phyloP scores from a whole-genome alignment of 169 alveolate species.

The Eimeria zaria region DNA sequence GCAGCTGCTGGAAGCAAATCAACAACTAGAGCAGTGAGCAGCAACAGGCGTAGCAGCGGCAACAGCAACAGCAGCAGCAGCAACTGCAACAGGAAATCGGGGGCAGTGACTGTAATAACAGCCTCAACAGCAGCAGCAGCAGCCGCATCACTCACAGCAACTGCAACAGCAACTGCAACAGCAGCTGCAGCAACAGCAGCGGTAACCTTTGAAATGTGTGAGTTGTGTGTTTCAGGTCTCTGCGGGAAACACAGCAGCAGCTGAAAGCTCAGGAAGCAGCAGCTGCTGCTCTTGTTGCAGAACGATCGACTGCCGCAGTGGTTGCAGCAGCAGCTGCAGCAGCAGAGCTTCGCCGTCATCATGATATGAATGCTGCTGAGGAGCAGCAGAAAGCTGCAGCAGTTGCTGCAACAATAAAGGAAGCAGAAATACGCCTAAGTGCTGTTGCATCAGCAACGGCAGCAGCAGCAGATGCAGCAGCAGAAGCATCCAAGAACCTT shows the following conservation, averaged over 20 bases:
- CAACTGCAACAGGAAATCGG: too few species aligned
- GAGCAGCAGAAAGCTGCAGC: conserved; percentile 13
- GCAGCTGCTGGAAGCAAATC: conserved; percentile 18
- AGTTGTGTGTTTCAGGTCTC: neutral
- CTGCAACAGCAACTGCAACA: neutral
- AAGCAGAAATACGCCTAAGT: neutral
- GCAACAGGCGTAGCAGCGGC: neutral
- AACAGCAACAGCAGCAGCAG: neutral
- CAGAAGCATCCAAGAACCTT: neutral
- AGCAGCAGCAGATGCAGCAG: conserved; percentile 29
- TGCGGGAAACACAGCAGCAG: conserved; percentile 16
- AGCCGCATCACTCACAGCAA: neutral
- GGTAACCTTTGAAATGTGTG: neutral
- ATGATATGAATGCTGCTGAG: neutral
- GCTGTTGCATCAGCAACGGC: conserved; percentile 9
- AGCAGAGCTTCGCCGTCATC: conserved; percentile 25
- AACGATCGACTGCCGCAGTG: neutral
- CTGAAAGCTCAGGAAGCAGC: conserved; percentile 3
- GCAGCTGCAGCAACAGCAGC: neutral
- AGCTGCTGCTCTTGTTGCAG: conserved; percentile 4
- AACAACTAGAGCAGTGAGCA: conserved; percentile 15
- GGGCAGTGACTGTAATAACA: neutral
- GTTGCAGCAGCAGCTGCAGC: conserved; percentile 48
- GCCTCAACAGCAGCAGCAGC: neutral
- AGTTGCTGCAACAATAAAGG: conserved; percentile 8